Percentiles rank a stretch among this genome's conserved stretches.
Conservation (phyloP, 2,329 filamentous ascomycete genomes). For the Aulographum hederae region DNA sequence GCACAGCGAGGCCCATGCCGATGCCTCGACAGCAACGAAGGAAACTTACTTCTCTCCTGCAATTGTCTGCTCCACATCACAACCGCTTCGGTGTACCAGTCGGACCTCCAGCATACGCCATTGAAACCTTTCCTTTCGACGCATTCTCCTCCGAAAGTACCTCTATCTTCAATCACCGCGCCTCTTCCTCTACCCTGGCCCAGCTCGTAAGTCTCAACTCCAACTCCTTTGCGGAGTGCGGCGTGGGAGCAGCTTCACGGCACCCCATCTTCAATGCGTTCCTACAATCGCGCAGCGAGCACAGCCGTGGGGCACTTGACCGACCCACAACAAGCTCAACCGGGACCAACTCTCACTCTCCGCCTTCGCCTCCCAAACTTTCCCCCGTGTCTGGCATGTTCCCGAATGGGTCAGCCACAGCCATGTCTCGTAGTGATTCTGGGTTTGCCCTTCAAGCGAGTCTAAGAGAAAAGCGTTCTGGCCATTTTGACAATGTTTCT, state of each 20-base stretch:
- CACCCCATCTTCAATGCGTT: slow-evolving; percentile 84
- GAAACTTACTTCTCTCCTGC: slow-evolving; percentile 75
- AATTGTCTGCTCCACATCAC: slow-evolving; percentile 79
- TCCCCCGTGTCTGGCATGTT: slow-evolving; percentile 55
- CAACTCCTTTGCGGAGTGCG: slow-evolving; percentile 57
- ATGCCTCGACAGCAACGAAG: slow-evolving; percentile 77
- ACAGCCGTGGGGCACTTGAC: slow-evolving; percentile 15
- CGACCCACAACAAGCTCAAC: slow-evolving; percentile 38
- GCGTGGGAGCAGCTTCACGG: slow-evolving; percentile 30
- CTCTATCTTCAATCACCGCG: slow-evolving; percentile 55
- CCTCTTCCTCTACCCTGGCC: slow-evolving; percentile 53
- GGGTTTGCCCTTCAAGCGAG: slow-evolving; percentile 75
- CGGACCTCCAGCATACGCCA: slow-evolving; percentile 82
- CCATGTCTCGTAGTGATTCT: slow-evolving; percentile 78
- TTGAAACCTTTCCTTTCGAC: slow-evolving; percentile 84
- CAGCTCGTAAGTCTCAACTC: slow-evolving; percentile 85
- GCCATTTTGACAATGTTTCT: slow-evolving; percentile 68
- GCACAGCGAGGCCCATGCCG: slow-evolving; percentile 56
- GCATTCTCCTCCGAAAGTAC: slow-evolving; percentile 76
- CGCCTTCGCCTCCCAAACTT: slow-evolving; percentile 17
- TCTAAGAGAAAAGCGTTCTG: slow-evolving; percentile 82
- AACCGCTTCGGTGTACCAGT: slow-evolving; percentile 67
- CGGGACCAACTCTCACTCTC: slow-evolving; percentile 15
- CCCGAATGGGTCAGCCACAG: slow-evolving; percentile 55
- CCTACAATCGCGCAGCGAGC: slow-evolving; percentile 52